Evolutionary conservation across 2,329 filamentous ascomycete species (phyloP).

Genomic region (Dothistroma septosporum): DNA sequence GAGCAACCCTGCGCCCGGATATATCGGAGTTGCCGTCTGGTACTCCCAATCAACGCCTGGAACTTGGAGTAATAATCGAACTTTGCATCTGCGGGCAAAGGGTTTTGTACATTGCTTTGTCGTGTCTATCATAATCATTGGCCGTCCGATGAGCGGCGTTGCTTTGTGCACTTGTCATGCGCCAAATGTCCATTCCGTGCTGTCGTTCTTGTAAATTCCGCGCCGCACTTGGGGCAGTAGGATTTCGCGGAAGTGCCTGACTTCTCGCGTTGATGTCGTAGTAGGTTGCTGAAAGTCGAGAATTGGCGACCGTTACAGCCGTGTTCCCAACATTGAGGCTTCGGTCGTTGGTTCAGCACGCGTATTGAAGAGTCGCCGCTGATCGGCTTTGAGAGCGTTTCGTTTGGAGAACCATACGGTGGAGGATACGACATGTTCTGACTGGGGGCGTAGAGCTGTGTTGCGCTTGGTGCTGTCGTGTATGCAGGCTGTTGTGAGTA

Average conservation of each 20-base stretch:
- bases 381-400: slow-evolving; percentile 22
- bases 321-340: slow-evolving; percentile 95
- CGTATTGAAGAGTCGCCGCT: slow-evolving; percentile 30
- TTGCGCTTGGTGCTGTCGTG: slow-evolving; percentile 24
- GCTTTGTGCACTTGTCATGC: slow-evolving; percentile 86
- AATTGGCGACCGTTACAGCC: slow-evolving; percentile 95
- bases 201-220: slow-evolving; percentile 84
- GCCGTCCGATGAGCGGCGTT: slow-evolving; percentile 49
- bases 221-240: slow-evolving; percentile 83
- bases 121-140: slow-evolving; percentile 16
- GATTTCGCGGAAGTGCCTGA: slow-evolving; percentile 87
- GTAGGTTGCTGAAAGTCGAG: slow-evolving; percentile 90
- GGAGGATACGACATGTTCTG: slow-evolving; percentile 25
- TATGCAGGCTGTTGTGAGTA: slow-evolving; percentile 27
- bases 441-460: slow-evolving; percentile 25
- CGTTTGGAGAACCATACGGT: slow-evolving; percentile 23
- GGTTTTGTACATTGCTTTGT: background rate
- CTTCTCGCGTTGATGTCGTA: slow-evolving; percentile 90
- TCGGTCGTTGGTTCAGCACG: slow-evolving; percentile 53
- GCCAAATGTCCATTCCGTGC: slow-evolving; percentile 81
- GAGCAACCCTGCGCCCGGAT: background rate
- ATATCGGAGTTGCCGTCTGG: background rate
- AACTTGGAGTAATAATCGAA: slow-evolving; percentile 3
- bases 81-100: background rate
- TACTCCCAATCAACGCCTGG: background rate